These are phyloP conservation scores for Aurantiochytrium sp. DNA, from an alignment of 108 stramenopile genomes.

Conservation along the genomic window DNA sequence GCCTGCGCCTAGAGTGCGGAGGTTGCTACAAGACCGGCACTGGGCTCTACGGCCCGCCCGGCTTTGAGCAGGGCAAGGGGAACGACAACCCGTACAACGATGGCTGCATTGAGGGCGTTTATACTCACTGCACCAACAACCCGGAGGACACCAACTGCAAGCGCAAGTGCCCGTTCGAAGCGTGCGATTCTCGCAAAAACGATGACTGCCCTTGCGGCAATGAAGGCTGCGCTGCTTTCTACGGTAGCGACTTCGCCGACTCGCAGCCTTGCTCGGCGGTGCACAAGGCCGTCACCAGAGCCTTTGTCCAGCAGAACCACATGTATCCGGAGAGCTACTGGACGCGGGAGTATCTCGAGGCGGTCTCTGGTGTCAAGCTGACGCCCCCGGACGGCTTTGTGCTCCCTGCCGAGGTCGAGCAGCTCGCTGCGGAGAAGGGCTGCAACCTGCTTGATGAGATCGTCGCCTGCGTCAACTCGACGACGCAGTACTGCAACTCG, in stretches of 20 bases:
- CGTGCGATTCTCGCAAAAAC: background rate
- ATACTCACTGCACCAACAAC: background rate
- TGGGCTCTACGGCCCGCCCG: background rate
- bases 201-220: background rate
- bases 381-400: background rate
- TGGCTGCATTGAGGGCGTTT: background rate
- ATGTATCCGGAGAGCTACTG: background rate
- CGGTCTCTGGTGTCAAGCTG: background rate
- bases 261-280: background rate
- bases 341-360: background rate
- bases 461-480: background rate
- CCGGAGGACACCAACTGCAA: background rate
- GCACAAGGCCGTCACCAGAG: background rate
- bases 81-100: background rate
- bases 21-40: background rate
- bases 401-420: background rate
- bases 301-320: background rate
- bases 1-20: background rate
- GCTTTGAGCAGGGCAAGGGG: background rate
- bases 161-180: background rate
- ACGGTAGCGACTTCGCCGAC: background rate
- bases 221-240: background rate
- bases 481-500: background rate
- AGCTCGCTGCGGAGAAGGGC: background rate
- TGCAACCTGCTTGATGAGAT: background rate